Evolutionary conservation across 768 basidiomycete species (phyloP), one percentile per base, ranked within the genome.

Genomic region (Suillus occidentalis): DNA sequence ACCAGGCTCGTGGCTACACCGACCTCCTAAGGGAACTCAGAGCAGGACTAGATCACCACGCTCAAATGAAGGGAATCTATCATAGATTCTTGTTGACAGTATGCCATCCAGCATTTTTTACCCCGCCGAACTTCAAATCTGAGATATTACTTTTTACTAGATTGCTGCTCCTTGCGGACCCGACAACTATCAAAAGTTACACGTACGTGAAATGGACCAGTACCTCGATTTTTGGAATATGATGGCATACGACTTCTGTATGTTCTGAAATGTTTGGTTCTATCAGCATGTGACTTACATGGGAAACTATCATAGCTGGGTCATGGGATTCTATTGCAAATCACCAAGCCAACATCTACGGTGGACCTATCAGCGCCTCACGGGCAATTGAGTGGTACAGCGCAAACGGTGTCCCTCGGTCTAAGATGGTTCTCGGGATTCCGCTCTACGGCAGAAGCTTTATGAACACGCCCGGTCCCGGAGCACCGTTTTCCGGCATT

Each of bases 211-310:
- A 66, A 99, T 99, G 96, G 90, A 95, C 73, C 82, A 82, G 65
- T 89, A 84, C 64, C 87, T 99, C 28, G 92, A 94, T 72, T 95
- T 98, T 75, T 99, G 95, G 96, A 99, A 99, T 74, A 78, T 99
- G 75, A 99, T 99, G 97, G 88, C 90, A 1, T 94, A 94, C 68
- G 92, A 94, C 73, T 94, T 90, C 70, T 85, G 90, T 90, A 68
- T 63, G 84, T 76, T 36, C 47, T 25, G 28, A 40, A 49, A 43
- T 31, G 50, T 56, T 28, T 37, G 16, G 47, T 63, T 25, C 34
- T 66, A 52, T 64, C 59, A 47, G 57, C 60, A 63, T n/a, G n/a
- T n/a, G 53, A 55, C 53, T 71, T 49, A 72, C 53, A 13, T n/a
- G 34, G 31, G 57, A 34, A 18, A n/a, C 60, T 59, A 16, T 50